These are phyloP conservation scores for Medicago arabica DNA, from an alignment of 306 rosid species.

Conservation along the genomic window DNA sequence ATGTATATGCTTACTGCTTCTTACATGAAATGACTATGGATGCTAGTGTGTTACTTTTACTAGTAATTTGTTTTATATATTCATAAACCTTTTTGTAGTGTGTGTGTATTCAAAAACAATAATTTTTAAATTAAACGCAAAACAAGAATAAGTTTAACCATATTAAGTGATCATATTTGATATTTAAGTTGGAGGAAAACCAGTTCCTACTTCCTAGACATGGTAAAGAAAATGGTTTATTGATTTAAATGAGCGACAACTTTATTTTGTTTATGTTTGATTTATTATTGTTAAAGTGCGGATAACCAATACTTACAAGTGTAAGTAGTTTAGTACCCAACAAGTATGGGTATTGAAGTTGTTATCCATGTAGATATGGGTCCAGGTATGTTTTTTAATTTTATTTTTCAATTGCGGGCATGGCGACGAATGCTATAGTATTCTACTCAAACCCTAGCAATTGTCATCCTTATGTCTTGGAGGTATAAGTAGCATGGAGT, in stretches of 20 bases:
- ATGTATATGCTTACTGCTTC: background rate
- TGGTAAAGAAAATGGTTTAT: constrained; percentile 55
- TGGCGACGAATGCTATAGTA: background rate
- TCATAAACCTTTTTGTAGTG: background rate
- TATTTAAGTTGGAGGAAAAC: constrained; percentile 48
- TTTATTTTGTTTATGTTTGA: background rate
- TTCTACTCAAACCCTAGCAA: background rate
- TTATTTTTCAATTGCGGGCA: background rate
- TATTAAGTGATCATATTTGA: constrained; percentile 63
- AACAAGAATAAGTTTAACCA: constrained; percentile 1
- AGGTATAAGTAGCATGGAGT: background rate
- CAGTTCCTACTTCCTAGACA: constrained; percentile 48
- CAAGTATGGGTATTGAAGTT: background rate
- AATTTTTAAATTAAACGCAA: constrained; percentile 1
- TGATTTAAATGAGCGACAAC: background rate
- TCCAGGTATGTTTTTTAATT: background rate
- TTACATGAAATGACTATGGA: constrained; percentile 12
- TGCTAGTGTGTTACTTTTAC: constrained; percentile 2
- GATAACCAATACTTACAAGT: background rate
- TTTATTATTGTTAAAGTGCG: background rate
- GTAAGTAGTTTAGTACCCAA: background rate
- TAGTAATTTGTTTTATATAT: constrained; percentile 7
- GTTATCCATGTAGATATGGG: background rate
- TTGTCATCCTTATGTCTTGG: constrained; percentile 4
- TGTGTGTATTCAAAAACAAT: background rate